A percentile compares a stretch with the other conserved stretches of the same genome.
These are phyloP conservation scores for Luvunga scandens DNA, from an alignment of 345 rosid species.

Conservation along the genomic window DNA sequence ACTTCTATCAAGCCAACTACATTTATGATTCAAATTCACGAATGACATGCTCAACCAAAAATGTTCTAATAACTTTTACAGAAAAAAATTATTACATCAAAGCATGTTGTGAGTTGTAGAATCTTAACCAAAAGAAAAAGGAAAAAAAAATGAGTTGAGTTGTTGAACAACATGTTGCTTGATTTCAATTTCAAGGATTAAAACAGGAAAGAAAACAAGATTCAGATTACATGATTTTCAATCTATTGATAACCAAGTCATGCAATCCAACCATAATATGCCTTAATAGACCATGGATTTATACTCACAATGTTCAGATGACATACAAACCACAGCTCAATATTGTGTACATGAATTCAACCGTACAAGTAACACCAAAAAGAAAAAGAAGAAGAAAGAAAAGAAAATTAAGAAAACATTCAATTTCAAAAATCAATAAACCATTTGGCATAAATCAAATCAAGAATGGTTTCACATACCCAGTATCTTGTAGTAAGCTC, in stretches of 20 bases:
- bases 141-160: not conserved
- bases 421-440: not conserved
- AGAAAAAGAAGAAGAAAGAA: not conserved
- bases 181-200: not conserved
- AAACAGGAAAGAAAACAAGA: not conserved
- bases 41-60: not conserved
- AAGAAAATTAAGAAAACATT: not conserved
- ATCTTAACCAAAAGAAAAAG: not conserved
- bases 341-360: too few species aligned
- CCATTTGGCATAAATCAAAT: not conserved
- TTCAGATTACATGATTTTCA: not conserved
- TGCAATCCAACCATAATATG: not conserved
- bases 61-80: not conserved
- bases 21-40: not conserved
- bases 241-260: not conserved
- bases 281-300: not conserved
- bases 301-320: not conserved
- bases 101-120: not conserved
- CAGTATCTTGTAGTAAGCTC: conserved; percentile 95
- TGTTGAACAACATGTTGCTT: not conserved
- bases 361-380: not conserved
- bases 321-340: not conserved
- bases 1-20: not conserved
- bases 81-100: not conserved
- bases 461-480: conserved; percentile 39